Conservation (phyloP, 495 filamentous ascomycete species). For the Sabuloglossum arenarium region DNA sequence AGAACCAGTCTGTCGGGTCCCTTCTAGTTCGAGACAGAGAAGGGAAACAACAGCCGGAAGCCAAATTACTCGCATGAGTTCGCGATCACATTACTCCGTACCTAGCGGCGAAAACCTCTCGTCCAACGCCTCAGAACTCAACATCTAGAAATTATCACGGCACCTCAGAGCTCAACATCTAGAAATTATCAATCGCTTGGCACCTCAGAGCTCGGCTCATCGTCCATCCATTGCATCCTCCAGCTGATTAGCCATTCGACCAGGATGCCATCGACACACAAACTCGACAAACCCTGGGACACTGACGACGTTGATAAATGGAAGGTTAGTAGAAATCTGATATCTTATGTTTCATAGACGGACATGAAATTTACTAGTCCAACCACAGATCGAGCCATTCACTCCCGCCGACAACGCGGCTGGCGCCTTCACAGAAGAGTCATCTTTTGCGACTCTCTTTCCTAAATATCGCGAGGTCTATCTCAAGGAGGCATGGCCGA, state of each 20-base stretch:
- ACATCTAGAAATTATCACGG: no score
- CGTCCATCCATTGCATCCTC: background rate
- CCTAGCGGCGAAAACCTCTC: background rate
- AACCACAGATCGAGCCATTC: slow-evolving; percentile 53
- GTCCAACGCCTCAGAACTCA: no score
- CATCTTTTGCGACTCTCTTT: slow-evolving; percentile 76
- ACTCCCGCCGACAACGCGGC: slow-evolving; percentile 64
- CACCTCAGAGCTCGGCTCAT: no score
- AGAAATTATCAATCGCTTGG: no score
- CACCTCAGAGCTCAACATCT: no score
- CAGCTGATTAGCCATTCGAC: background rate
- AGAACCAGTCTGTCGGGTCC: background rate
- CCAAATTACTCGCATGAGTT: background rate
- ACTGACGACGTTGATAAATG: slow-evolving; percentile 96
- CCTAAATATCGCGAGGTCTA: slow-evolving; percentile 96
- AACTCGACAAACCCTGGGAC: slow-evolving; percentile 92
- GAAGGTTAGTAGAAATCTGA: slow-evolving; percentile 33
- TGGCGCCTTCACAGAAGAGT: slow-evolving; percentile 84
- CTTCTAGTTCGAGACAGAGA: background rate
- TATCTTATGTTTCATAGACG: background rate
- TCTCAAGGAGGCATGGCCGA: slow-evolving; percentile 77
- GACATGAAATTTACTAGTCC: background rate
- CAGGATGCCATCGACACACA: slow-evolving; percentile 79
- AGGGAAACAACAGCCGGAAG: background rate
- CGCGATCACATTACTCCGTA: background rate